phyloP scores from a whole-genome alignment of 2,329 filamentous ascomycete genomes.

The Colletotrichum sp. region DNA sequence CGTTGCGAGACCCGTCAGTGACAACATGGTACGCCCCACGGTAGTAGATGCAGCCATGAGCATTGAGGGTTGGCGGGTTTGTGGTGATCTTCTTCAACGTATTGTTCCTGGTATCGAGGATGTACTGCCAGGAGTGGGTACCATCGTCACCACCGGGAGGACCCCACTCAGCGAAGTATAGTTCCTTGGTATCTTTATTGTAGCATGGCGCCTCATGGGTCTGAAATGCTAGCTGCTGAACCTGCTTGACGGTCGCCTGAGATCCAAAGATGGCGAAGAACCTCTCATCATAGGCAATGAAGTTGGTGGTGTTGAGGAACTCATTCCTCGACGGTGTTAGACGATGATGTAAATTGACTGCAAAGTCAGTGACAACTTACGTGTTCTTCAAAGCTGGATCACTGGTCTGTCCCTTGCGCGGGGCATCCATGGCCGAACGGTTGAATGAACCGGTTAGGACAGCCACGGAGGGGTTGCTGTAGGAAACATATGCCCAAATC shows the following conservation, averaged over 20 bases:
- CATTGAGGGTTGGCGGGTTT: neutral
- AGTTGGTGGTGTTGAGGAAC: neutral
- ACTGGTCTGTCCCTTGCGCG: neutral
- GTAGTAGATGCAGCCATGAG: neutral
- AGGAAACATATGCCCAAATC: neutral
- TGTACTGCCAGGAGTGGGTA: neutral
- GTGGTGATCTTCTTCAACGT: neutral
- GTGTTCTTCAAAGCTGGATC: neutral
- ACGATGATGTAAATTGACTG: accelerated
- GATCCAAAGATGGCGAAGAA: neutral
- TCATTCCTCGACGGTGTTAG: neutral
- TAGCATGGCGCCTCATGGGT: neutral
- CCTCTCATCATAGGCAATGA: neutral
- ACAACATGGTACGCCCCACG: neutral
- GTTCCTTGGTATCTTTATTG: neutral
- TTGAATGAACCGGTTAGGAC: neutral
- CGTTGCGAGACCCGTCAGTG: neutral
- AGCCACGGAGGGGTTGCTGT: neutral
- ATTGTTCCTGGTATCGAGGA: neutral
- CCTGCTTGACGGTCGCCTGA: neutral
- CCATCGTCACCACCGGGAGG: neutral
- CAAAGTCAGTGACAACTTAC: neutral
- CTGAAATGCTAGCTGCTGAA: neutral
- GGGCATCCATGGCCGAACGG: neutral
- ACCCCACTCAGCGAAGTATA: neutral